Conservation (phyloP, 768 basidiomycete genomes). For the Leucocoprinus leucothites region DNA sequence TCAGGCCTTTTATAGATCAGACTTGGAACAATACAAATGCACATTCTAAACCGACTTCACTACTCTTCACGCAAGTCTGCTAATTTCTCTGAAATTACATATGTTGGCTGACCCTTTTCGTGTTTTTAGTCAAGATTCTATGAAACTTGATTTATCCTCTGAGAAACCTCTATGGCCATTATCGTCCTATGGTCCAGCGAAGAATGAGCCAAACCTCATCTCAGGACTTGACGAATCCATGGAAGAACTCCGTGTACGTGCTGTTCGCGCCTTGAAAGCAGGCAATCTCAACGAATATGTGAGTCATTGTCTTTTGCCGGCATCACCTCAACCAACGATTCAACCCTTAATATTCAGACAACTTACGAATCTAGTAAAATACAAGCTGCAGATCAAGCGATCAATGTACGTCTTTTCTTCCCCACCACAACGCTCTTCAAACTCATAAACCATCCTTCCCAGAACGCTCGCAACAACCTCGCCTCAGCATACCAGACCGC, state of each 20-base stretch:
- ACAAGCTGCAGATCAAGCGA: slow-evolving; percentile 47
- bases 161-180: slow-evolving; percentile 82
- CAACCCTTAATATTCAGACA: slow-evolving; percentile 29
- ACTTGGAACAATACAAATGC: slow-evolving; percentile 33
- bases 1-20: slow-evolving; percentile 27
- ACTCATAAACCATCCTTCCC: not conserved
- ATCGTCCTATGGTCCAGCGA: slow-evolving; percentile 75
- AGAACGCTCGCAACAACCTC: slow-evolving; percentile 50
- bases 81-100: not conserved
- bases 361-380: slow-evolving; percentile 59
- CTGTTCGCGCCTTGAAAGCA: slow-evolving; percentile 48
- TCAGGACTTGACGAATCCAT: slow-evolving; percentile 66
- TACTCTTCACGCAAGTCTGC: slow-evolving; percentile 38
- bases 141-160: slow-evolving; percentile 60
- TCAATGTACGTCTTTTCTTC: slow-evolving; percentile 26
- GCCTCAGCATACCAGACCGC: slow-evolving; percentile 42
- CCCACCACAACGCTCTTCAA: not conserved
- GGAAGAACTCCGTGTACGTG: slow-evolving; percentile 76
- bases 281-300: slow-evolving; percentile 70
- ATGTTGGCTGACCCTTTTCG: not conserved
- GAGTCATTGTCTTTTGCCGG: slow-evolving; percentile 28
- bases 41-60: slow-evolving; percentile 19
- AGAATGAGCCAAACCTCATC: slow-evolving; percentile 67
- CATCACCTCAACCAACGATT: not conserved
- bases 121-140: slow-evolving; percentile 49